Evolutionary conservation across 2,329 filamentous ascomycete genomes (phyloP), one percentile per base, ranked within the genome.

Genomic region (Colletotrichum musicola): DNA sequence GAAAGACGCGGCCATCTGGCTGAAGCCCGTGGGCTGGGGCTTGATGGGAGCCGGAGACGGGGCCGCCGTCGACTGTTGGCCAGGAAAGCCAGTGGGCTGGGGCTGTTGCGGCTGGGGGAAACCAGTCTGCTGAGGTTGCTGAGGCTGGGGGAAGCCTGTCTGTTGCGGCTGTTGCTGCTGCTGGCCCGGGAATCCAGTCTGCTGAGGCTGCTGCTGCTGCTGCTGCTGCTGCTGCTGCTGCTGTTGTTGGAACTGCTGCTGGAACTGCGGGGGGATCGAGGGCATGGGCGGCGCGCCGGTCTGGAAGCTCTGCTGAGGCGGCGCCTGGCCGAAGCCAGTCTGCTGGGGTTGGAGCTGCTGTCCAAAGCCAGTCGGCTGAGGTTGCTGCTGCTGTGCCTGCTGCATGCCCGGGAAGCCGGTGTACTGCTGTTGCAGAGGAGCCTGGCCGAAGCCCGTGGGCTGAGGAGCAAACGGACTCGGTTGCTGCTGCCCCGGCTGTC

Each of bases 1-100:
- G 78, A 91, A 91, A 7, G 89, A 91, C 42, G 89, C 88, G 10
- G 89, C 87, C 88, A 91, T 91, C 71, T 90, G 86, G 61, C 81
- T 85, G 77, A 91, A 92, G 25, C 89, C 89, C 1, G 89, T 92
- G 16, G 88, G 79, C 76, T 91, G 89, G 6, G 92, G 86, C 72
- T 92, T 89, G 74, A 91, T 87, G 13, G 89, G 82, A 12, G 67
- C 60, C 14, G 89, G 82, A 10, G 89, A 81, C 30, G 88, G 83
- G 18, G 85, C 80, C 25, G 85, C 77, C 13, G 86, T 78, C 4
- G 81, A 74, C 70, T 87, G 85, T 75, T 89, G 87, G 27, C 83
- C 73, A 46, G 81, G 75, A 75, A 87, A 87, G 49, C 81, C 79
- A 53, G 80, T 81, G 57, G 79, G 80, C 62, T 83, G 81, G 62